Evolutionary conservation across 2,329 filamentous ascomycete species (phyloP).

Genomic region (Neofusicoccum laricinum): DNA sequence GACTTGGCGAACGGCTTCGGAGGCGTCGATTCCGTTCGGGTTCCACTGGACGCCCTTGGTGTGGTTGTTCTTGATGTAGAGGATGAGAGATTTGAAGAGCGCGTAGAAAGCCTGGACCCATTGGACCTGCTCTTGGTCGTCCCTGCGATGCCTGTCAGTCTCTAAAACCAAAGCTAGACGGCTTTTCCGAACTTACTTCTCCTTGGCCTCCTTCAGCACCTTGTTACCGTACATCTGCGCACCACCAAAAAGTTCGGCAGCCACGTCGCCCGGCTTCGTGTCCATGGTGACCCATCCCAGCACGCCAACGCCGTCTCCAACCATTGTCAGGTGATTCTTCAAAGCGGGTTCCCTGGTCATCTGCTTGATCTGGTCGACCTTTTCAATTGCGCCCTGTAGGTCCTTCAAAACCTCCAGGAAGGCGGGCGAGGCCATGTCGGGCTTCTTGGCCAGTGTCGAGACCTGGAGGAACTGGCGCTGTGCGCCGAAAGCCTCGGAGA

Average conservation of each 20-base stretch:
- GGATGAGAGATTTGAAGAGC: conserved; percentile 77
- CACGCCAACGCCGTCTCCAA: conserved; percentile 85
- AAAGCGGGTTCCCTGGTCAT: conserved; percentile 71
- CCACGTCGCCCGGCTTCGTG: conserved; percentile 74
- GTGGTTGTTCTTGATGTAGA: conserved; percentile 83
- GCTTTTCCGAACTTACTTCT: conserved; percentile 53
- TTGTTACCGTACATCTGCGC: conserved; percentile 95
- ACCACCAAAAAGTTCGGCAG: conserved; percentile 76
- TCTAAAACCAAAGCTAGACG: not conserved
- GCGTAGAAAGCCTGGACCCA: conserved; percentile 93
- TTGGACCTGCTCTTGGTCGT: conserved; percentile 60
- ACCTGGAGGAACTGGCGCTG: conserved; percentile 87
- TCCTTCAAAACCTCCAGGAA: conserved; percentile 81
- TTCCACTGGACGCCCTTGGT: conserved; percentile 84
- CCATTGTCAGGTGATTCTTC: conserved; percentile 80
- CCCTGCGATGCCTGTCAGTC: not conserved
- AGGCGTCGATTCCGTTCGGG: conserved; percentile 67
- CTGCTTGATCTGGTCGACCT: conserved; percentile 78
- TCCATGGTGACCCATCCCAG: conserved; percentile 89
- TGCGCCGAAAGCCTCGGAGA: conserved; percentile 69
- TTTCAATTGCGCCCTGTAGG: conserved; percentile 77
- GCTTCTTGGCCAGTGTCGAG: conserved; percentile 88
- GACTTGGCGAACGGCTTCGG: conserved; percentile 63
- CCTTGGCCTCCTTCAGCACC: conserved; percentile 87
- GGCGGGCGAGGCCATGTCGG: conserved; percentile 66